Base-by-base conservation (phyloP, 192 early-diverging fungal genomes). In the Gonapodya prolifera region DNA sequence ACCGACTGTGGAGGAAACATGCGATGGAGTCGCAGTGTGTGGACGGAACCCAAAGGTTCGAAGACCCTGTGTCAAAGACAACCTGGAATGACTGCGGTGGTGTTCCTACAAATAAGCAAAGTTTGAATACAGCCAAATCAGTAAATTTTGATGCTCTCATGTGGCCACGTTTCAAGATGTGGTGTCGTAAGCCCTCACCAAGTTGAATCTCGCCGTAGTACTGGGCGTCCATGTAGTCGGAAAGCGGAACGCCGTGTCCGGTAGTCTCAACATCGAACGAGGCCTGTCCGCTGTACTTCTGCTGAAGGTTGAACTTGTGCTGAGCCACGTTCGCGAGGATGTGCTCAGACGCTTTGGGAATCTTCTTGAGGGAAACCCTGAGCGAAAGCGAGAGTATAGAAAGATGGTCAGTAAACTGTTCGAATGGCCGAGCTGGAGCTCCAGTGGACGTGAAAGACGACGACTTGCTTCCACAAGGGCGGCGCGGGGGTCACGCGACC, bases 1-100 rank as follows among this genome's bases (percentile, higher is more conserved):
- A 99, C 17, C 92, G 89, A 35, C 86, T 79, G 82, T 98, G 98
- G 70, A 99, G 86, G 88, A 91, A 97, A 78, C 98, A 99, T 0
- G 96, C 95, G 78, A 99, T 97, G 1, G 94, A 96, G 33, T 83
- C 86, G 88, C 98, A 99, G 76, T 91, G 91, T 1, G 92, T 92
- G 28, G 94, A 96, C 13, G 96, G 96, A 31, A 99, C 95, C 96
- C 96, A 98, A 70, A 98, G 86, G 83, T 98, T 98, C 35, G 92
- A 92, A 61, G 91, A 95, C 31, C 96, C 96, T 1, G 96, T 98
- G 83, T 98, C 97, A 71, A 95, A 94, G 35, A 95, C 91, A 34
- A 96, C 94, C 74, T 90, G 91, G 86, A 98, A 98, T 2, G 85
- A 90, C 84, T 98, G 96, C 32, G 91, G 84, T 29, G 97, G 97